Conservation (phyloP, 139 green algal genomes). For the Tetradesmus obliquus region DNA sequence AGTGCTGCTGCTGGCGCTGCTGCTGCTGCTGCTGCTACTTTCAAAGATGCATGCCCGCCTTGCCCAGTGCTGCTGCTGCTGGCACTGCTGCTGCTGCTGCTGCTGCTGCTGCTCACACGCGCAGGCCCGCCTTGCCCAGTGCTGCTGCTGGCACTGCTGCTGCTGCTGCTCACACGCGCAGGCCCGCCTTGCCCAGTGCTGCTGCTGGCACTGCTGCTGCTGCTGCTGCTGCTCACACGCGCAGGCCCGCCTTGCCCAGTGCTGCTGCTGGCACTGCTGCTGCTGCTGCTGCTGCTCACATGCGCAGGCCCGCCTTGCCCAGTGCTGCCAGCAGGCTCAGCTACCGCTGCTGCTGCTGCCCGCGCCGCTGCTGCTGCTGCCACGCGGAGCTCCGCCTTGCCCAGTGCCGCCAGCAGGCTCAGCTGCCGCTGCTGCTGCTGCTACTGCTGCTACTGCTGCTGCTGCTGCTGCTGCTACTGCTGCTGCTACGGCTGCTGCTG, state of each 20-base stretch:
- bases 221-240: too few species aligned
- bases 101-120: too few species aligned
- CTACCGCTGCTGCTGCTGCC: neutral
- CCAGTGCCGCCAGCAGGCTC: neutral
- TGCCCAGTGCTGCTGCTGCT: too few species aligned
- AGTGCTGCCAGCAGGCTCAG: neutral
- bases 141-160: too few species aligned
- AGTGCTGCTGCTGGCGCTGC: too few species aligned
- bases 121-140: too few species aligned
- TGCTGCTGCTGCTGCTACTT: too few species aligned
- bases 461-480: neutral
- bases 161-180: too few species aligned
- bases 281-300: neutral
- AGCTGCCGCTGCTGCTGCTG: neutral
- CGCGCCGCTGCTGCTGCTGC: neutral
- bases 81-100: too few species aligned
- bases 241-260: too few species aligned
- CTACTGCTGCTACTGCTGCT: neutral
- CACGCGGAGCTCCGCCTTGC: neutral
- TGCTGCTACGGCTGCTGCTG: neutral
- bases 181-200: too few species aligned
- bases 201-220: neutral
- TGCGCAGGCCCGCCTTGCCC: neutral
- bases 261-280: neutral
- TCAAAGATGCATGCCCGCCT: too few species aligned